Evolutionary conservation across 208 protist species (phyloP), one percentile per base, ranked within the genome.

Genomic region (Acanthamoeba sp.): DNA sequence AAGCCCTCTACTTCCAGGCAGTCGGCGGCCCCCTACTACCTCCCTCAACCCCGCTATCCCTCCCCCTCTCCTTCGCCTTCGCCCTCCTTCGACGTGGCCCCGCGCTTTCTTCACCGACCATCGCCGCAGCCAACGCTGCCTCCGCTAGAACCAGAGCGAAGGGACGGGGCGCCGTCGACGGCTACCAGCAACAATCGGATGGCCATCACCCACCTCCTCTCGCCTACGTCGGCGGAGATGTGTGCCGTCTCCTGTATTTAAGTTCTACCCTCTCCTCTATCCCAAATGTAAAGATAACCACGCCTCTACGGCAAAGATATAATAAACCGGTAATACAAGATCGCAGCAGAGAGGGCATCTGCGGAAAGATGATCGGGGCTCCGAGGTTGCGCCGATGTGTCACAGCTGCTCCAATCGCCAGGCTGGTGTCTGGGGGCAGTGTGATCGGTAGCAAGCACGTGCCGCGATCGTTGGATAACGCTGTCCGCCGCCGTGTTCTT

Each of bases 161-260:
- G 45, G 29, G 20, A 22, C 42, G 27, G 42, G 10, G 18, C n/a
- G 34, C 4, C 38, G 10, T 38, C 76, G 20, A 40, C 69, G 2
- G n/a, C 69, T 1, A 24, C 1, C n/a, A 48, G 38, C 76, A 57
- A 85, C 45, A 85, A 85, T 42, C 38, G 76, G 38, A 85, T 85
- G 76, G 38, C 76, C 36, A 85, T 85, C 29, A 57, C 38, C 2
- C 76, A 85, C 45, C 76, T 85, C 76, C 76, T 85, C 66, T 78
- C 66, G 40, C 38, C 76, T 16, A 57, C 42, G 24, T n/a, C 69
- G 12, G 32, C 69, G 34, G 69, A 80, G 36, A 80, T 80, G 69
- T 80, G 69, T 36, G 20, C 69, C 34, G 38, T 80, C 34, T 80
- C 69, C 1, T 80, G 69, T 80, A 80, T 80, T 9, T 80, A 80